Evolutionary conservation across 805 yeast genomes (phyloP).

Genomic region (Candida yuanshanica): DNA sequence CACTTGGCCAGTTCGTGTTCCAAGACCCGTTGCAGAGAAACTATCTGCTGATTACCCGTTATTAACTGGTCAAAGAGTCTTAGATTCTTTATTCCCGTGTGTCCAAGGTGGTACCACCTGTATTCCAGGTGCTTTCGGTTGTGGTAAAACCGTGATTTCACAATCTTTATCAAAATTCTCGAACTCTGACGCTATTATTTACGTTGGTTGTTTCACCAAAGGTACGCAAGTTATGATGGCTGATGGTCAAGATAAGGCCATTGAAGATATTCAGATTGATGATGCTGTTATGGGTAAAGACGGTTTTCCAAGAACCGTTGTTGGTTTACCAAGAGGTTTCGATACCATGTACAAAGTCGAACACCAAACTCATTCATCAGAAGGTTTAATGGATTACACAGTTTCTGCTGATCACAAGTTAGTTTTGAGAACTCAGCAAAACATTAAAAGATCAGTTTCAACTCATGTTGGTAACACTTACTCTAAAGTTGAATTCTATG

Average conservation of each 20-base stretch:
- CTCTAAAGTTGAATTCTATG: conserved; percentile 24
- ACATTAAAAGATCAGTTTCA: conserved; percentile 11
- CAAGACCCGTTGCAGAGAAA: conserved; percentile 96
- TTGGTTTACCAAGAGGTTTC: conserved; percentile 36
- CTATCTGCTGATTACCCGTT: conserved; percentile 91
- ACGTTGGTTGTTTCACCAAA: conserved; percentile 63
- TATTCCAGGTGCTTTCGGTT: conserved; percentile 99
- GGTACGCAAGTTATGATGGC: conserved; percentile 41
- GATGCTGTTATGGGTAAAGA: conserved; percentile 39
- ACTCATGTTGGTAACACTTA: conserved; percentile 11
- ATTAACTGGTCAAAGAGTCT: conserved; percentile 97
- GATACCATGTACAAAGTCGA: conserved; percentile 36
- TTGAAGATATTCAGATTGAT: conserved; percentile 33
- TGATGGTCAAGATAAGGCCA: conserved; percentile 30
- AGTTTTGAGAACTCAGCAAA: conserved; percentile 32
- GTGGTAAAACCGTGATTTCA: conserved; percentile 98
- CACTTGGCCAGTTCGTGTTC: conserved; percentile 99
- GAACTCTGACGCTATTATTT: conserved; percentile 93
- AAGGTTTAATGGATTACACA: conserved; percentile 21
- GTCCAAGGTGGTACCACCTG: conserved; percentile 99
- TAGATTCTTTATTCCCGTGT: conserved; percentile 96
- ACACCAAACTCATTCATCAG: conserved; percentile 19
- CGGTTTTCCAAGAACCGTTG: conserved; percentile 35
- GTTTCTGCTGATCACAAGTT: conserved; percentile 36
- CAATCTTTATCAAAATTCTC: conserved; percentile 96